Evolutionary conservation across 2,329 filamentous ascomycete genomes (phyloP).

Genomic region (Ceratocystis destructans): DNA sequence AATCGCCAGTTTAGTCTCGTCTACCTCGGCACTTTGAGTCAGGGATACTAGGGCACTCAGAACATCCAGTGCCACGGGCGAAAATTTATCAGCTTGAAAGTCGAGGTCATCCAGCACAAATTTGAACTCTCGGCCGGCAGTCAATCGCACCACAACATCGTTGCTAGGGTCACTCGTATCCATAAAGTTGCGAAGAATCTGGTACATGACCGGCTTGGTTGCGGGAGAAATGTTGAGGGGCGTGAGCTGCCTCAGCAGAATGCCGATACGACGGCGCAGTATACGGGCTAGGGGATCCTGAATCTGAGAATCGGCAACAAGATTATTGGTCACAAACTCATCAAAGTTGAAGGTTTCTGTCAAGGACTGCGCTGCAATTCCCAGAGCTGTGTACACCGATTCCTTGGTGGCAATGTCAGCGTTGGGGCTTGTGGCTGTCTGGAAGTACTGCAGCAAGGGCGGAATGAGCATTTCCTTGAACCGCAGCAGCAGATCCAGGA

Average conservation of each 20-base stretch:
- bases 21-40: conserved; percentile 64
- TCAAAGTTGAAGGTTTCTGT: conserved; percentile 71
- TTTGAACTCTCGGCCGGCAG: conserved; percentile 73
- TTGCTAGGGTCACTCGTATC: conserved; percentile 65
- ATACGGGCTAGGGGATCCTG: conserved; percentile 55
- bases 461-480: conserved; percentile 71
- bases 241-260: conserved; percentile 82
- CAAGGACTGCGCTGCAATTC: conserved; percentile 66
- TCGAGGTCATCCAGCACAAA: conserved; percentile 72
- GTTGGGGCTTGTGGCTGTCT: conserved; percentile 51
- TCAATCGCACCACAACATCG: conserved; percentile 83
- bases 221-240: conserved; percentile 57
- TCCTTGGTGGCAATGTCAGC: conserved; percentile 73
- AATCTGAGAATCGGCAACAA: conserved; percentile 65
- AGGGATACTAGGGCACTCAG: conserved; percentile 61
- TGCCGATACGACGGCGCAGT: conserved; percentile 72
- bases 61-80: conserved; percentile 62
- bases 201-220: conserved; percentile 63
- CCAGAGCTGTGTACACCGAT: conserved; percentile 86
- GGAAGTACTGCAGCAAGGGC: conserved; percentile 71
- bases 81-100: conserved; percentile 59
- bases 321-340: conserved; percentile 56
- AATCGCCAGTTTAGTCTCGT: conserved; percentile 82
- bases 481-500: conserved; percentile 78
- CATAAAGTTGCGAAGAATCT: conserved; percentile 78